Conservation (phyloP, 1,139 yeast species). For the Pichia sp. region DNA sequence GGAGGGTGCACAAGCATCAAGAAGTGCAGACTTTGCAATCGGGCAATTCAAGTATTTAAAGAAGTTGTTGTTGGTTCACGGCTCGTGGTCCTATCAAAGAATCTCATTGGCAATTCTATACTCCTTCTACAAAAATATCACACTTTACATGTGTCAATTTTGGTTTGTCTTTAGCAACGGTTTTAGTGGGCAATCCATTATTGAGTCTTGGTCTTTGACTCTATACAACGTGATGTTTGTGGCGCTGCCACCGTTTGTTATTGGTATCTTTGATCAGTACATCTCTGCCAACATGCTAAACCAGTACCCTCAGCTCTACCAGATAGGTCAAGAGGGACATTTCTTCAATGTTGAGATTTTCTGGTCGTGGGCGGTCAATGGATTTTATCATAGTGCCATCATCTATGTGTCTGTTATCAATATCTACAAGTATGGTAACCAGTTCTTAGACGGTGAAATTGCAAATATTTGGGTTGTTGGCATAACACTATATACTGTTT, state of each 20-base stretch:
- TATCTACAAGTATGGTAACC: constrained; percentile 64
- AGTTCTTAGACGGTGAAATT: constrained; percentile 59
- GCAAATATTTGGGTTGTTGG: constrained; percentile 97
- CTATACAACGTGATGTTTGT: constrained; percentile 95
- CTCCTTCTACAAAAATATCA: constrained; percentile 92
- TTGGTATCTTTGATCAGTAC: constrained; percentile 96
- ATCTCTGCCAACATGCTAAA: constrained; percentile 84
- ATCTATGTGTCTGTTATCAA: constrained; percentile 68
- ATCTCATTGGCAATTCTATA: constrained; percentile 86
- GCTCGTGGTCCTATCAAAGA: constrained; percentile 96
- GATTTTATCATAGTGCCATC: constrained; percentile 87
- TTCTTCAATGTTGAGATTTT: constrained; percentile 88
- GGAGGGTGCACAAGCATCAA: constrained; percentile 99
- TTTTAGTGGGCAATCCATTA: constrained; percentile 91
- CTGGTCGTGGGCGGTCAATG: constrained; percentile 97
- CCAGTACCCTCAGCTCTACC: constrained; percentile 88
- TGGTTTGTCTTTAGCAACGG: constrained; percentile 95
- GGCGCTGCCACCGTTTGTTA: constrained; percentile 89
- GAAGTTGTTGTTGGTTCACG: constrained; percentile 84
- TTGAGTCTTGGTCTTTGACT: constrained; percentile 97
- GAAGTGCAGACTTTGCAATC: constrained; percentile 95
- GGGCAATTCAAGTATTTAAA: constrained; percentile 89
- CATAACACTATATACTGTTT: constrained; percentile 79
- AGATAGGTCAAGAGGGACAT: constrained; percentile 79
- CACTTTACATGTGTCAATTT: constrained; percentile 94